Evolutionary conservation across 2,329 filamentous ascomycete genomes (phyloP), one percentile per base, ranked within the genome.

Genomic region (Colletotrichum gigasporum): DNA sequence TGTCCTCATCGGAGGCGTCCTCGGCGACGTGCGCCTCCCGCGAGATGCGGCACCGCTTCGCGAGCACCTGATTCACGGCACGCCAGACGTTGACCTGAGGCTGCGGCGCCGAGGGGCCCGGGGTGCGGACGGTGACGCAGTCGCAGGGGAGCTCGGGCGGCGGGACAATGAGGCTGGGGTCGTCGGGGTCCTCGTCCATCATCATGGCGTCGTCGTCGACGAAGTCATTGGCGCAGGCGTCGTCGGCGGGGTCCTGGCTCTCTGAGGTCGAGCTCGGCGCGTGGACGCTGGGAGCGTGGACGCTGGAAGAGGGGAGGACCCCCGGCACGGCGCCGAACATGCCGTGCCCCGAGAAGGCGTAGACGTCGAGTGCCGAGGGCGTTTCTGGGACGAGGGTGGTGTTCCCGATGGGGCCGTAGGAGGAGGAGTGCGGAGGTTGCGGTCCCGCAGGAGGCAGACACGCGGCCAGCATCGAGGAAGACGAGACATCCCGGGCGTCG

Each of bases 1-100:
- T 67, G 22, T 75, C 72, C 26, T 75, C 67, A 6, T 68, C 67
- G 5, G 64, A 61, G 2, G 61, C 62, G 14, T 73, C 70, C 10
- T 74, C 71, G 16, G 47, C 47, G n/a, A 22, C 39, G 24, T 65
- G 62, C 14, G 32, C 37, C 0, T 66, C 60, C 0, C 50, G 22
- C 0, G 68, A 61, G 3, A 73, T 22, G 56, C 4, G 65, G 65
- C 0, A 63, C 58, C 0, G 63, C 61, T 28, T 64, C 61, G 5
- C 56, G 58, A 14, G 70, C 2, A 53, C 61, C 28, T 69, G 64
- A 39, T 73, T 74, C n/a, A 72, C 70, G 9, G 61, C 55, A 3
- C 72, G 69, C 73, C 73, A 75, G 6, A 63, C 67, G 26, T 72
- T 72, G 18, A 51, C 51, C 20, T 24, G 47, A 2, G 28, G 48